Conservation (phyloP, 2,329 filamentous ascomycete species). For the Colletotrichum destructivum region DNA sequence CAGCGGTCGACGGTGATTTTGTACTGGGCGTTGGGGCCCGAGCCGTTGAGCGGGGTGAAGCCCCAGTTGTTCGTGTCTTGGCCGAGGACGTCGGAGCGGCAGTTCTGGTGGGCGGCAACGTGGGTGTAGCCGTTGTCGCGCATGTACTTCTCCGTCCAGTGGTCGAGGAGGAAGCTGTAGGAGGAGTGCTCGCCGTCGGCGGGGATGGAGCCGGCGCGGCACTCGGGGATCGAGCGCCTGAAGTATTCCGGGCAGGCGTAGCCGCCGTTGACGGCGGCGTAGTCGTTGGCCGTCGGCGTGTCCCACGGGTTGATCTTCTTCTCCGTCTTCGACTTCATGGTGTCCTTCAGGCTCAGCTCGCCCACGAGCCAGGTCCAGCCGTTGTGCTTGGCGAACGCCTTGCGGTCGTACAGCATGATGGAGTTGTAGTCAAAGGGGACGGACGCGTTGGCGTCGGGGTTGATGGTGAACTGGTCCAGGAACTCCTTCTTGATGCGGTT, state of each 20-base stretch:
- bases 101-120: conserved; percentile 23
- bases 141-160: conserved; percentile 27
- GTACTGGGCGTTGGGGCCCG: conserved; percentile 17
- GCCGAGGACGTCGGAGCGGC: conserved; percentile 4
- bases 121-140: conserved; percentile 14
- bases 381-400: conserved; percentile 17
- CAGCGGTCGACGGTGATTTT: conserved; percentile 19
- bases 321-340: conserved; percentile 5
- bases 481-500: not conserved
- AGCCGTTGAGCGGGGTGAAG: conserved; percentile 23
- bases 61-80: conserved; percentile 29
- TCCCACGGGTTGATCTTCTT: conserved; percentile 9
- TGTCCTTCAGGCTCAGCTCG: not conserved
- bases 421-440: conserved; percentile 34
- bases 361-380: not conserved
- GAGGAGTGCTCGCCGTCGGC: conserved; percentile 11
- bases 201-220: conserved; percentile 4
- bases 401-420: conserved; percentile 23
- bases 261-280: conserved; percentile 17
- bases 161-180: conserved; percentile 21
- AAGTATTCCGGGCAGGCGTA: conserved; percentile 19
- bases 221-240: conserved; percentile 15
- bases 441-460: not conserved
- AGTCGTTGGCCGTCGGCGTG: conserved; percentile 16
- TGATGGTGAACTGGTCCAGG: not conserved